These are phyloP conservation scores for Leptographium flavum DNA, from an alignment of 2,329 filamentous ascomycete species.

Conservation along the genomic window DNA sequence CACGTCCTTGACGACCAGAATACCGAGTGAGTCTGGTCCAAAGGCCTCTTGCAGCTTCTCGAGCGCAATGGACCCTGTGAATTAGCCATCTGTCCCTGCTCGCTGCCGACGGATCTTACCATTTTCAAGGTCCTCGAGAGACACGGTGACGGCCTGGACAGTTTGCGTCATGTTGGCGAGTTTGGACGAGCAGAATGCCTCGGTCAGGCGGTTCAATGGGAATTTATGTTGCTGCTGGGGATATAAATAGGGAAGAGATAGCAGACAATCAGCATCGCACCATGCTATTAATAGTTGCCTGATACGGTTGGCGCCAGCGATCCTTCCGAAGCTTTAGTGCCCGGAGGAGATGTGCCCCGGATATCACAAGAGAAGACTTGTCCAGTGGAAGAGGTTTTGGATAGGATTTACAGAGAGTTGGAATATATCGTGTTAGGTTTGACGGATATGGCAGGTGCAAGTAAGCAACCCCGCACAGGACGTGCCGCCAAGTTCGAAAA, in stretches of 20 bases:
- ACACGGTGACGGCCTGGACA: constrained; percentile 11
- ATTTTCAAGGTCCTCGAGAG: constrained; percentile 10
- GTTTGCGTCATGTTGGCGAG: constrained; percentile 6
- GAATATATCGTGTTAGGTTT: too few species aligned
- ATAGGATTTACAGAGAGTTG: too few species aligned
- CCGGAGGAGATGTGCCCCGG: too few species aligned
- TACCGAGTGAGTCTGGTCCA: constrained; percentile 78
- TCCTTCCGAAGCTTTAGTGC: too few species aligned
- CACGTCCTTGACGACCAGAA: constrained; percentile 83
- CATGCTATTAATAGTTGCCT: not conserved
- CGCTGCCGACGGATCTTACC: constrained; percentile 4
- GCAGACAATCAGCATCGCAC: not conserved
- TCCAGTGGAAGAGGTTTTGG: too few species aligned
- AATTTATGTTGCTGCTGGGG: not conserved
- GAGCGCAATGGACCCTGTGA: constrained; percentile 50
- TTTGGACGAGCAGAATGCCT: not conserved
- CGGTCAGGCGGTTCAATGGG: too few species aligned
- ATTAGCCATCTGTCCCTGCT: too few species aligned
- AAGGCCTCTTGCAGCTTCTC: constrained; percentile 65
- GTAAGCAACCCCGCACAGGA: too few species aligned
- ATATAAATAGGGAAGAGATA: not conserved
- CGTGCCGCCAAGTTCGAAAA: too few species aligned
- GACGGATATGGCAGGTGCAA: too few species aligned
- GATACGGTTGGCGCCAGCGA: not conserved
- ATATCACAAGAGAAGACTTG: too few species aligned